A percentile compares a stretch with the other conserved stretches of the same genome.
Evolutionary conservation across 2,329 filamentous ascomycete species (phyloP).

Genomic region (Talaromyces sp.): DNA sequence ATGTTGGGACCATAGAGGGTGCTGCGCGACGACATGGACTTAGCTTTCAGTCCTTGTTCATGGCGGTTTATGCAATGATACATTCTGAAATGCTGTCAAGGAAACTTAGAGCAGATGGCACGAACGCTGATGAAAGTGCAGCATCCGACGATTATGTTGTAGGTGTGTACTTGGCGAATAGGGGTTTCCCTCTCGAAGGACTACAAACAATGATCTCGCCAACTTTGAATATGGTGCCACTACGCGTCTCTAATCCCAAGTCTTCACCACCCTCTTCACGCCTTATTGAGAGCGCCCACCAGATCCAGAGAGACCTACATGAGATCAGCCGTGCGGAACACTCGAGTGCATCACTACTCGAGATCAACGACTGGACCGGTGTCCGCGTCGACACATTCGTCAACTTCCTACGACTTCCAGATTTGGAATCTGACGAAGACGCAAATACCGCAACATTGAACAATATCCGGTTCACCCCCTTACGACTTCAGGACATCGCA

Average conservation of each 20-base stretch:
- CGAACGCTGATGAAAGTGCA: constrained; percentile 4
- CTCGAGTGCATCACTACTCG: constrained; percentile 60
- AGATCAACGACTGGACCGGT: constrained; percentile 73
- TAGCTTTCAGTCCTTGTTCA: constrained; percentile 69
- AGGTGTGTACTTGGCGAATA: constrained; percentile 80
- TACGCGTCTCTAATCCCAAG: constrained; percentile 51
- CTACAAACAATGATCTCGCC: constrained; percentile 58
- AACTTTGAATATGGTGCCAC: constrained; percentile 73
- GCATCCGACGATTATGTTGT: constrained; percentile 52
- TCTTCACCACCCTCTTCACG: constrained; percentile 19
- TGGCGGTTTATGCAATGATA: constrained; percentile 64
- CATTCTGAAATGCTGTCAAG: constrained; percentile 32
- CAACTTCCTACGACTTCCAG: constrained; percentile 68
- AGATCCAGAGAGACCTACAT: constrained; percentile 66
- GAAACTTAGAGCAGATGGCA: background rate
- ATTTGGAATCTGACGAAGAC: constrained; percentile 21
- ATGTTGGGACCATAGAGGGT: constrained; percentile 41
- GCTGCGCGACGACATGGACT: constrained; percentile 53
- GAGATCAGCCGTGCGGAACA: constrained; percentile 56
- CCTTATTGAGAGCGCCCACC: constrained; percentile 52
- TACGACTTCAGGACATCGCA: background rate
- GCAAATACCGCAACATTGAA: background rate
- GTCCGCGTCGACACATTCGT: constrained; percentile 68
- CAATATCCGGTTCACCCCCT: background rate
- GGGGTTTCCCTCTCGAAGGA: constrained; percentile 52